Evolutionary conservation across 2,329 filamentous ascomycete species (phyloP).

Genomic region (Aspergillus piperis): DNA sequence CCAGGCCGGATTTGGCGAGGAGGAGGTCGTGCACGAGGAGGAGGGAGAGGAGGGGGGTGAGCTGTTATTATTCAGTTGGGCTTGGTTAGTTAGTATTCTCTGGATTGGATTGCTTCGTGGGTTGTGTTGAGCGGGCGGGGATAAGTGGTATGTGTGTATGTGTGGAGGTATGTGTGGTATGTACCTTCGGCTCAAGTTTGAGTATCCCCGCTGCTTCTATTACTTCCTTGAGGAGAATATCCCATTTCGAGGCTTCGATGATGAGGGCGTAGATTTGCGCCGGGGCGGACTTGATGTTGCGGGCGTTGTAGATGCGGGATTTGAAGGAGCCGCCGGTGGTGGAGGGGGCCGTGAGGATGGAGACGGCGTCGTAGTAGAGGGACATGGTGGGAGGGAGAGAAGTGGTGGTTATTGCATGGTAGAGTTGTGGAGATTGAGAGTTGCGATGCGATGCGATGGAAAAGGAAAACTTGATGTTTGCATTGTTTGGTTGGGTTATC

Average conservation of each 20-base stretch:
- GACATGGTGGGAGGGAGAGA: constrained; percentile 63
- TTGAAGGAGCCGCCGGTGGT: constrained; percentile 82
- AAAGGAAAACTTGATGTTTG: constrained; percentile 22
- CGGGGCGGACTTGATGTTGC: constrained; percentile 74
- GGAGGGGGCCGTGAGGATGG: constrained; percentile 65
- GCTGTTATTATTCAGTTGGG: constrained; percentile 50
- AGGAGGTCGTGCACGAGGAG: constrained; percentile 85
- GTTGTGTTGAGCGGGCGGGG: no score
- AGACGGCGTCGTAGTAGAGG: constrained; percentile 88
- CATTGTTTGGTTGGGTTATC: constrained; percentile 25
- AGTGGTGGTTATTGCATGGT: constrained; percentile 7
- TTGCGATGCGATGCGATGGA: constrained; percentile 1
- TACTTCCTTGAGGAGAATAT: constrained; percentile 80
- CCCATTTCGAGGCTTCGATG: constrained; percentile 89
- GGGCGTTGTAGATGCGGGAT: constrained; percentile 73
- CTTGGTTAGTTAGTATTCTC: constrained; percentile 39
- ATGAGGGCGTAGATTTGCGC: constrained; percentile 86
- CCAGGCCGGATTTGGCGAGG: constrained; percentile 77
- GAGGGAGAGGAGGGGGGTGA: constrained; percentile 76
- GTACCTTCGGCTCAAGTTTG: constrained; percentile 79
- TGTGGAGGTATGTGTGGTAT: constrained; percentile 17
- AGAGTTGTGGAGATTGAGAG: background rate
- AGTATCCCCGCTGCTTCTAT: constrained; percentile 78
- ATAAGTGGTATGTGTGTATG: no score
- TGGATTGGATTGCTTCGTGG: background rate